phyloP scores from a whole-genome alignment of 2,329 filamentous ascomycete genomes.

The Mollisiaceae sp. region DNA sequence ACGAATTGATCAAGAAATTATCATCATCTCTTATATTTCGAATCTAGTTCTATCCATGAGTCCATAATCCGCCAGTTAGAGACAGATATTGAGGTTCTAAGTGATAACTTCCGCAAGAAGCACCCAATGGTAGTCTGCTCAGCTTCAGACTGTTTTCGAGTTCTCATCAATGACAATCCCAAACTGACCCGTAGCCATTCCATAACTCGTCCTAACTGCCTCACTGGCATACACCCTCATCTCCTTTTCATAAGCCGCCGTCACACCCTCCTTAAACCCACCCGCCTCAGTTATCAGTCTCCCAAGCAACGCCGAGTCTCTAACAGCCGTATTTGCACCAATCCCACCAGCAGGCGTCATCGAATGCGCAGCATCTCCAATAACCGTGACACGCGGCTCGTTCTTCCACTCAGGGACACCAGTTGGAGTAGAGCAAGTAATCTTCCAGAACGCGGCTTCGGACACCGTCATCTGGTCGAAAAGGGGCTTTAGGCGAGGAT shows the following conservation, averaged over 20 bases:
- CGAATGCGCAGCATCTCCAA: constrained; percentile 62
- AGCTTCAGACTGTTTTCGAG: constrained; percentile 31
- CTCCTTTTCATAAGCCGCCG: constrained; percentile 62
- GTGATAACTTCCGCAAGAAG: too few relatives aligned
- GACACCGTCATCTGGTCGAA: constrained; percentile 62
- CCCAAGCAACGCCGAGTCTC: constrained; percentile 60
- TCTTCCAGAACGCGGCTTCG: constrained; percentile 70
- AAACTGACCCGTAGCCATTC: constrained; percentile 50
- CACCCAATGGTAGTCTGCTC: not conserved
- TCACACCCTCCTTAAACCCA: constrained; percentile 58
- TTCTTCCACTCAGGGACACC: constrained; percentile 66
- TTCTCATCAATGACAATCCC: constrained; percentile 53
- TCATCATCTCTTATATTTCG: too few relatives aligned
- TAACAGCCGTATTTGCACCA: constrained; percentile 62
- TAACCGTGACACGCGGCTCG: constrained; percentile 60
- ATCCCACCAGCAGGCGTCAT: constrained; percentile 64
- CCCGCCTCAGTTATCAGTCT: constrained; percentile 56
- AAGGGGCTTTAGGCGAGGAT: constrained; percentile 58
- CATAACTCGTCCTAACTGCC: constrained; percentile 61
- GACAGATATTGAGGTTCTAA: too few relatives aligned
- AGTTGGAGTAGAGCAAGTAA: constrained; percentile 64
- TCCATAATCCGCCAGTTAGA: too few relatives aligned
- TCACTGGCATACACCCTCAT: constrained; percentile 65
- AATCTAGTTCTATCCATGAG: too few relatives aligned
- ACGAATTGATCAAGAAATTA: too few relatives aligned